Base-by-base conservation (phyloP, 345 rosid species). In the Isatis tinctoria region DNA sequence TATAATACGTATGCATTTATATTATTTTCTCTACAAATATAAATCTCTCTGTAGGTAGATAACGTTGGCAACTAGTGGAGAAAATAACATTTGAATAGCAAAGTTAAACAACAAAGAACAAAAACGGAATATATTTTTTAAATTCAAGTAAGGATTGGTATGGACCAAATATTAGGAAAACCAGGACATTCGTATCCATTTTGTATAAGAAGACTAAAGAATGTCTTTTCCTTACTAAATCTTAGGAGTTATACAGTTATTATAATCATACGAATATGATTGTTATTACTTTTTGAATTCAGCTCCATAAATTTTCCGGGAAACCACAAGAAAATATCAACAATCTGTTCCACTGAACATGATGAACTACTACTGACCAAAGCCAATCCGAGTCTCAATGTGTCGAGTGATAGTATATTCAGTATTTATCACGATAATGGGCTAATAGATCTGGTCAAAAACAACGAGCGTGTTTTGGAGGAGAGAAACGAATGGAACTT, bases 1-100 rank as follows among this genome's bases (percentile, higher is more conserved):
- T 62, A 9, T 76, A 27, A 1, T 70, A 76, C 75, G 75, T 76
- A 54, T 36, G 75, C 70, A 62, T 45, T 41, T 3, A 52, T 51
- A 24, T 53, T 75, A 10, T 52, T 69, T 26, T 54, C 24, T 47
- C 7, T n/a, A 16, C 12, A 10, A 10, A 32, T 62, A 6, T 10
- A 72, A 18, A 62, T 41, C 65, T 18, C 43, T 18, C 30, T 13
- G 22, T 35, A 8, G 8, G 56, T 64, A 18, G 47, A 73, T 63
- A 73, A 63, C 37, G 64, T 53, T 64, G 10, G 30, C 47, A 43
- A 73, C 65, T 40, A 53, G 70, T 43, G 54, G 63, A 60, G 4
- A 47, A 60, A 70, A 12, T 0, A 45, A 43, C 8, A 41, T 0
- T 41, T 57, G 32, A 18, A 43, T 18, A 8, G 16, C 11, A 57